Percentiles rank a stretch among this genome's conserved stretches.
Evolutionary conservation across 139 green algal genomes (phyloP).

Genomic region (Closterium sp.): DNA sequence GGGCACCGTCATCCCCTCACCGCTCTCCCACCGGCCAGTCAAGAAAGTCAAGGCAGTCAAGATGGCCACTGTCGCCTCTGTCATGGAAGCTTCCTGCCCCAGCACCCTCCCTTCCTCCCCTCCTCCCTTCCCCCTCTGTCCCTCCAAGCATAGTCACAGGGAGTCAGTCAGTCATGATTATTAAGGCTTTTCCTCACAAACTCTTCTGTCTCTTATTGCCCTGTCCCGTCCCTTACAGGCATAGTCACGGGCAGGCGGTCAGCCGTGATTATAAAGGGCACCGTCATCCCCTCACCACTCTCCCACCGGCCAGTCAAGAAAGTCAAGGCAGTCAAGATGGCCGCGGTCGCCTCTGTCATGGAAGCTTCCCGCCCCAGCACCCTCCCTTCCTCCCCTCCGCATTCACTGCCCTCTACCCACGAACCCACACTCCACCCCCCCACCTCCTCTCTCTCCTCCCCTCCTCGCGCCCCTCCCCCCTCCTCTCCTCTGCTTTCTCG

Average conservation of each 20-base stretch:
- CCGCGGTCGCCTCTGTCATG: background rate
- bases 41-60: too few species aligned
- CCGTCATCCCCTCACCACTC: background rate
- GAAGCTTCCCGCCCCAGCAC: background rate
- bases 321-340: background rate
- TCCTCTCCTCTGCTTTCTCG: background rate
- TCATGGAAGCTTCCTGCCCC: too few species aligned
- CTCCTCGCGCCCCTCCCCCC: background rate
- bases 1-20: too few species aligned
- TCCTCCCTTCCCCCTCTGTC: too few species aligned
- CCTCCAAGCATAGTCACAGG: too few species aligned
- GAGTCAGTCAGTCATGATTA: too few species aligned
- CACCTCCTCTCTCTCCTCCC: background rate
- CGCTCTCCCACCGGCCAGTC: too few species aligned
- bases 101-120: too few species aligned
- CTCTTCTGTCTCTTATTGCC: too few species aligned
- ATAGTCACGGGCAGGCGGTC: background rate
- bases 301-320: background rate
- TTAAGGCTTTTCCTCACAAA: too few species aligned
- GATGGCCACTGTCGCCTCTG: too few species aligned
- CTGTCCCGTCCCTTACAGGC: background rate
- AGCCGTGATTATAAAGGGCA: background rate
- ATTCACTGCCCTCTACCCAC: background rate
- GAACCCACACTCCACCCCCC: background rate
- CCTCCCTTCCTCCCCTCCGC: background rate